Conservation (phyloP, 768 basidiomycete genomes). For the Psilocybe azurescens region DNA sequence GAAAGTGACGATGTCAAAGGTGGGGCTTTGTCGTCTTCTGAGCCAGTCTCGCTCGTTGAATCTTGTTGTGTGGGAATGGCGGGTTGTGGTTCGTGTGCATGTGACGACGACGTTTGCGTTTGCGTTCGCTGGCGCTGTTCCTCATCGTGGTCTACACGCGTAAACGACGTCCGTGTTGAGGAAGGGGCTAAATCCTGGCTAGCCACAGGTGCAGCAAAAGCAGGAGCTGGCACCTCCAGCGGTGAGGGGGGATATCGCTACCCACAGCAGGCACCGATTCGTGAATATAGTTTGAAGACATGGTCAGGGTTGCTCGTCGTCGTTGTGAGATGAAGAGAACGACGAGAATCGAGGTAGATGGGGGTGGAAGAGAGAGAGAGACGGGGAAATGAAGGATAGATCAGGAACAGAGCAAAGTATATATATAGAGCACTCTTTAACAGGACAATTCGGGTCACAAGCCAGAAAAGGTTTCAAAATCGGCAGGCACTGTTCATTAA, state of each 20-base stretch:
- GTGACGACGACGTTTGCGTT: slow-evolving; percentile 28
- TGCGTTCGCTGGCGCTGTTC: slow-evolving; percentile 18
- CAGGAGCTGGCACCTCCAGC: slow-evolving; percentile 14
- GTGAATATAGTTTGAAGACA: slow-evolving; percentile 3
- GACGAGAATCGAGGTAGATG: slow-evolving; percentile 1
- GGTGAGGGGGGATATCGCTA: slow-evolving; percentile 10
- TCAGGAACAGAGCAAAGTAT: slow-evolving; percentile 12
- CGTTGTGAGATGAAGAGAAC: slow-evolving; percentile 2
- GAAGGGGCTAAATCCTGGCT: slow-evolving; percentile 20
- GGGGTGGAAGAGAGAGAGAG: slow-evolving; percentile 4
- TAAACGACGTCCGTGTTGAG: slow-evolving; percentile 57
- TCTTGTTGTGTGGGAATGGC: slow-evolving; percentile 23
- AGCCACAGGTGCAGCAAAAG: slow-evolving; percentile 5
- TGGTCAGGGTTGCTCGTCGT: background rate
- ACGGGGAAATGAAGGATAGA: slow-evolving; percentile 9
- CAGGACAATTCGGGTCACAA: slow-evolving; percentile 5
- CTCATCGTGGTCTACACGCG: slow-evolving; percentile 48
- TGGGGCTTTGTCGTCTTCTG: slow-evolving; percentile 10
- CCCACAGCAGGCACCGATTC: slow-evolving; percentile 1
- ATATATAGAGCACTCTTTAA: slow-evolving; percentile 11
- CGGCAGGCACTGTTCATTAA: background rate
- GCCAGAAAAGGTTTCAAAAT: background rate
- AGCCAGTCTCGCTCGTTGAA: slow-evolving; percentile 17
- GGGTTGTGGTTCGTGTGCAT: slow-evolving; percentile 25
- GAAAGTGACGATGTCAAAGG: slow-evolving; percentile 8